Evolutionary conservation across 441 rosid species (phyloP).

Genomic region (Macaranga tanarius): DNA sequence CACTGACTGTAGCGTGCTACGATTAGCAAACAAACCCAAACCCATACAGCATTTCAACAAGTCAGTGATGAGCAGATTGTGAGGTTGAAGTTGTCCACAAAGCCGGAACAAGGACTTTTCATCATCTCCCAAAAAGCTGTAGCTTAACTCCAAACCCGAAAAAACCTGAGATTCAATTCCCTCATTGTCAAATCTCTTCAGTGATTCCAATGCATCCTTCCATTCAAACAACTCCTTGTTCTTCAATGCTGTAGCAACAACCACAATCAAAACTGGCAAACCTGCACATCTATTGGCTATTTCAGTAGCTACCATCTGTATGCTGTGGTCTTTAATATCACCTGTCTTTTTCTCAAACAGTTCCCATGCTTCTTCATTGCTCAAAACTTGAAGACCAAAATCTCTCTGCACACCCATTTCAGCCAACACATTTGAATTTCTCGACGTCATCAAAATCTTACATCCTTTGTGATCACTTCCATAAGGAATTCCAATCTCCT

Average conservation of each 20-base stretch:
- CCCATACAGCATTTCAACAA: conserved; percentile 3
- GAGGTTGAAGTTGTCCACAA: neutral
- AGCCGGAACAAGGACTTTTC: conserved; percentile 2
- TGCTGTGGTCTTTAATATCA: neutral
- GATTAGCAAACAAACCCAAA: neutral
- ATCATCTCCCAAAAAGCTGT: conserved; percentile 8
- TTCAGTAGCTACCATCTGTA: neutral
- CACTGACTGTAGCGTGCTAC: neutral
- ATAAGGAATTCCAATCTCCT: no score
- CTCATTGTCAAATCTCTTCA: no score
- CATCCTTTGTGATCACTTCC: no score
- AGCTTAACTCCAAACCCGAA: conserved; percentile 12
- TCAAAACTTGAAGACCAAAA: no score
- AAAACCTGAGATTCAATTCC: neutral
- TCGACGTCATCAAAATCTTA: no score
- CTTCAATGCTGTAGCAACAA: conserved; percentile 1
- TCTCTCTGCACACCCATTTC: no score
- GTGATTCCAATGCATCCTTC: no score
- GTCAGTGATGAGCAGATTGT: no score
- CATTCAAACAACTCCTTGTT: neutral
- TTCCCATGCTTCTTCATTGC: neutral
- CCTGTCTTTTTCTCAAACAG: conserved; percentile 20
- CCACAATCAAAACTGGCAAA: conserved; percentile 11
- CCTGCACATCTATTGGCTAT: neutral
- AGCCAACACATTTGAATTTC: no score